Evolutionary conservation across 2,329 filamentous ascomycete species (phyloP), one percentile per base, ranked within the genome.

Genomic region (Calonectria pseudoreteaudii): DNA sequence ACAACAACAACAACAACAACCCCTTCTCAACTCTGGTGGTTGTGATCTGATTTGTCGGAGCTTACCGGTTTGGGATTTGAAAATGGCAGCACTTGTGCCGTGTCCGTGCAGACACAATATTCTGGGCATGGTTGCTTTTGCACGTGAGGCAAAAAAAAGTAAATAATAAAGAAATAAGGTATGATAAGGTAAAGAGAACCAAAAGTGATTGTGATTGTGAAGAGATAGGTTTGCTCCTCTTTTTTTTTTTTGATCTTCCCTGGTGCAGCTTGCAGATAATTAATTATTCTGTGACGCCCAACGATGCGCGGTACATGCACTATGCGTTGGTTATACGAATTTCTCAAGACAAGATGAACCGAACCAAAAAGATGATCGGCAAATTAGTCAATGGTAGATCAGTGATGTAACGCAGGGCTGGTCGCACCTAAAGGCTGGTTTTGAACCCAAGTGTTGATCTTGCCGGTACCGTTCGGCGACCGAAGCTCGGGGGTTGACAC

Each of bases 61-160:
- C 66, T 68, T 68, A 68, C 66, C 66, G 6, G 66, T 68, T 30
- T 68, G 66, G 38, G 66, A 68, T 26, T 68, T 60, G 38, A 68
- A 68, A 3, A 68, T 68, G 53, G 66, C 66, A 14, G 66, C 66
- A 34, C 66, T 68, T 38, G 66, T 68, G 41, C 66, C 66, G 28
- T 68, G 66, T 13, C 66, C 66, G n/a, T 68, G 66, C n/a, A 68
- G 66, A 34, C 66, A 68, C n/a, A 68, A 31, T 68, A 68, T 68
- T 47, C 53, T 68, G 30, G 52, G 66, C 66, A 68, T 68, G 38
- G 36, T 62, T 62, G 56, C 31, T 36, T 36, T 38, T 26, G 38
- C 11, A 6, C n/a, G 14, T 62, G 34, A 10, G 30, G 34, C 34
- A 62, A 34, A 62, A 34, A 62, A 60, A 10, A 58, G 20, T 10